These are phyloP conservation scores for Lactarius tabidus DNA, from an alignment of 768 basidiomycete species.

Conservation along the genomic window DNA sequence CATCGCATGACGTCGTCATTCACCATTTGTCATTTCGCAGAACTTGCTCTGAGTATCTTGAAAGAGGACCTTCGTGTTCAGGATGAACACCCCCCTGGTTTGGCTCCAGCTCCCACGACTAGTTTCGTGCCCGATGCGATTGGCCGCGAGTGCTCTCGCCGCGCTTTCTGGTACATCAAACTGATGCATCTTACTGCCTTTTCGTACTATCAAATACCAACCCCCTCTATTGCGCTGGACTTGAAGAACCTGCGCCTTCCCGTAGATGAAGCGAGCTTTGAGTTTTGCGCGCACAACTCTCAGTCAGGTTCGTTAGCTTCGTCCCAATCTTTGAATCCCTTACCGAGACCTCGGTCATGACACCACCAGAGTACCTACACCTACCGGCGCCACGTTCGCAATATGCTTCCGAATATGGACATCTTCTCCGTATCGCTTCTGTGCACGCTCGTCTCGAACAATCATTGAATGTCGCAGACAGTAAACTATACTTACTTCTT, in stretches of 20 bases:
- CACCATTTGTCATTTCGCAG: slow-evolving; percentile 33
- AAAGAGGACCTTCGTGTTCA: slow-evolving; percentile 64
- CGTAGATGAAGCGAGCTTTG: slow-evolving; percentile 79
- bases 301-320: slow-evolving; percentile 19
- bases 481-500: slow-evolving; percentile 33
- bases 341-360: neutral
- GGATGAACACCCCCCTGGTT: slow-evolving; percentile 55
- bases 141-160: slow-evolving; percentile 74
- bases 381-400: slow-evolving; percentile 56
- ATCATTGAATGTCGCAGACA: slow-evolving; percentile 43
- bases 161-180: slow-evolving; percentile 77
- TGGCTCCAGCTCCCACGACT: slow-evolving; percentile 54
- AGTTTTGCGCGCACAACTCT: slow-evolving; percentile 39
- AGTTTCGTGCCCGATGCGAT: slow-evolving; percentile 58
- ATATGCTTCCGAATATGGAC: slow-evolving; percentile 70
- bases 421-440: slow-evolving; percentile 64
- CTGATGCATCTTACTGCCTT: slow-evolving; percentile 50
- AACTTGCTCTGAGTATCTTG: slow-evolving; percentile 63
- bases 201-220: slow-evolving; percentile 37
- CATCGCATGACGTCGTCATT: slow-evolving; percentile 1
- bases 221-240: slow-evolving; percentile 40
- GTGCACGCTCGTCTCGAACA: slow-evolving; percentile 61
- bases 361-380: slow-evolving; percentile 58
- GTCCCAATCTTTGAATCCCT: neutral
- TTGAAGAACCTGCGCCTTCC: slow-evolving; percentile 61